Percentiles rank a stretch among this genome's conserved stretches.
phyloP scores from a whole-genome alignment of 495 filamentous ascomycete genomes.

The Trichoderma asperelloides region DNA sequence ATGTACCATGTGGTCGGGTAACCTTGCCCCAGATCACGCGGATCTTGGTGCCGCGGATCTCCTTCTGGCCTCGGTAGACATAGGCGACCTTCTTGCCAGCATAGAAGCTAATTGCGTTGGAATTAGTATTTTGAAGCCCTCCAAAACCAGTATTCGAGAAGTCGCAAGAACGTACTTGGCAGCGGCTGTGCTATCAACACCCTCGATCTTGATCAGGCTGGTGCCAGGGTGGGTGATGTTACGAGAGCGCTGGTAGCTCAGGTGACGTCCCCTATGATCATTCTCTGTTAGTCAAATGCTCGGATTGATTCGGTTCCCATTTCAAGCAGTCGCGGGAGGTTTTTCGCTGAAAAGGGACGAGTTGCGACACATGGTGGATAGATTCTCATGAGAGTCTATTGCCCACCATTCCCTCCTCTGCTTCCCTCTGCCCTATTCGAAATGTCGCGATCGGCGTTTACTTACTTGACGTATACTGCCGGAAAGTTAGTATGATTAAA shows the following conservation, averaged over 20 bases:
- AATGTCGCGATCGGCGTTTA: slow-evolving; percentile 20
- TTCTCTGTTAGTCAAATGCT: slow-evolving; percentile 21
- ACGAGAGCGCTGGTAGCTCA: slow-evolving; percentile 88
- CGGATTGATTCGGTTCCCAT: background rate
- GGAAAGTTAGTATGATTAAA: slow-evolving; percentile 24
- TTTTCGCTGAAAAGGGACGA: background rate
- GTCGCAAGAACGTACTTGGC: slow-evolving; percentile 56
- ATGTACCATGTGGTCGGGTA: slow-evolving; percentile 80
- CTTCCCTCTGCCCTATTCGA: background rate
- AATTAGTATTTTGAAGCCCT: slow-evolving; percentile 17
- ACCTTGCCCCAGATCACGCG: slow-evolving; percentile 99
- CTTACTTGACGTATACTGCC: slow-evolving; percentile 90
- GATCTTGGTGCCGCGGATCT: slow-evolving; percentile 93
- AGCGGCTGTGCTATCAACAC: slow-evolving; percentile 77
- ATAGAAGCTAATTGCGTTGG: slow-evolving; percentile 55
- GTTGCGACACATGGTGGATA: background rate
- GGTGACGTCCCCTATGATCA: slow-evolving; percentile 67
- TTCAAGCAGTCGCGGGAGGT: background rate
- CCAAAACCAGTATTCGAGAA: background rate
- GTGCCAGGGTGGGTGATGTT: slow-evolving; percentile 77
- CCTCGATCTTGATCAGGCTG: slow-evolving; percentile 91
- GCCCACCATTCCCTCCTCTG: background rate
- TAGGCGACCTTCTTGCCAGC: slow-evolving; percentile 94
- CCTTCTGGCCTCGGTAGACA: slow-evolving; percentile 88
- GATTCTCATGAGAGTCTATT: background rate